These are phyloP conservation scores for Sporothrix brunneoviolacea DNA, from an alignment of 2,329 filamentous ascomycete species.

Conservation along the genomic window DNA sequence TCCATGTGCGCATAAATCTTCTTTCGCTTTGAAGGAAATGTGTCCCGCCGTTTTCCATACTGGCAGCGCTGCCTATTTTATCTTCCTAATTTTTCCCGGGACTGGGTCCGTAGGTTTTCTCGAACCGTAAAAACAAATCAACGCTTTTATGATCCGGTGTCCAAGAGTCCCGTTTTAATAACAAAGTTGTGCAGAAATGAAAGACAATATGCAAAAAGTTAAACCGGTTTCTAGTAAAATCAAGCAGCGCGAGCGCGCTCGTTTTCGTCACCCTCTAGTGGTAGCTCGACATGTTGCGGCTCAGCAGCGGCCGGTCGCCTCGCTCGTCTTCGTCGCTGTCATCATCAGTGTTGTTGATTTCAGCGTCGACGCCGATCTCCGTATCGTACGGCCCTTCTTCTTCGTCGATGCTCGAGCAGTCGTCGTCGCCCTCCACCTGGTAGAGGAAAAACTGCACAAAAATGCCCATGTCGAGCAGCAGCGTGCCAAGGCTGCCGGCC, in stretches of 20 bases:
- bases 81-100: too few relatives aligned
- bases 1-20: too few relatives aligned
- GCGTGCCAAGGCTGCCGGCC: slow-evolving; percentile 78
- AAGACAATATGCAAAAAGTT: background rate
- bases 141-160: too few relatives aligned
- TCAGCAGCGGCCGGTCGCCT: slow-evolving; percentile 35
- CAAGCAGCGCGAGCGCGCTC: too few relatives aligned
- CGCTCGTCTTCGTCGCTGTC: slow-evolving; percentile 9
- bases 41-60: too few relatives aligned
- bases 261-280: background rate
- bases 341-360: slow-evolving; percentile 18
- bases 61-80: too few relatives aligned
- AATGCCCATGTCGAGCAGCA: slow-evolving; percentile 77
- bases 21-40: too few relatives aligned
- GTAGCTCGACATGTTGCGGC: slow-evolving; percentile 24
- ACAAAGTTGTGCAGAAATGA: background rate
- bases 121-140: background rate
- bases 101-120: too few relatives aligned
- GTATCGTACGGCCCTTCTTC: slow-evolving; percentile 17
- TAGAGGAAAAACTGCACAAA: slow-evolving; percentile 93
- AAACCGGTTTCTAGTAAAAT: too few relatives aligned
- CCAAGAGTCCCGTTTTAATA: too few relatives aligned
- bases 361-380: slow-evolving; percentile 17
- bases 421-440: slow-evolving; percentile 29
- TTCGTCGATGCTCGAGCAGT: slow-evolving; percentile 23